phyloP scores from a whole-genome alignment of 352 stramenopile genomes.

The Globisporangium cylindrosporum region DNA sequence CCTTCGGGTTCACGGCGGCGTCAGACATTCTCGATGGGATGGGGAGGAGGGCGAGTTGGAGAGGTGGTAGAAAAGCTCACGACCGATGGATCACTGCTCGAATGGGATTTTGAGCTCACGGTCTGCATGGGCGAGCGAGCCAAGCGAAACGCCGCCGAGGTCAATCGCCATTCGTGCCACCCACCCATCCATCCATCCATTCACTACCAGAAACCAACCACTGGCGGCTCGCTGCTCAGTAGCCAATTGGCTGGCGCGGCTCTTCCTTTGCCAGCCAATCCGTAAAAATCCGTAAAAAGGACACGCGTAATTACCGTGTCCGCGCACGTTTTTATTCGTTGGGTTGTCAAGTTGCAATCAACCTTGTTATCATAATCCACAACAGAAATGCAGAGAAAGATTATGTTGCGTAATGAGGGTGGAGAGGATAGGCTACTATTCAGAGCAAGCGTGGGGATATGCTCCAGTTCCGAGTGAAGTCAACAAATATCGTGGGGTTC shows the following conservation, averaged over 20 bases:
- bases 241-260: slow-evolving; percentile 3
- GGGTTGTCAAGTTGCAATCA: not conserved
- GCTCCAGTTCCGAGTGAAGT: not conserved
- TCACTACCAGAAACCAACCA: slow-evolving; percentile 11
- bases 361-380: not conserved
- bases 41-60: slow-evolving; percentile 5
- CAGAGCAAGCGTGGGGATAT: slow-evolving; percentile 5
- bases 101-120: slow-evolving; percentile 30
- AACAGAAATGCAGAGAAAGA: not conserved
- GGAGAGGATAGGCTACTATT: not conserved
- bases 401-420: not conserved
- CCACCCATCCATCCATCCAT: not conserved
- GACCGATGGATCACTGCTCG: slow-evolving; percentile 87
- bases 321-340: not conserved
- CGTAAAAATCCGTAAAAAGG: slow-evolving; percentile 20
- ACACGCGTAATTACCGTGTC: not conserved
- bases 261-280: slow-evolving; percentile 18
- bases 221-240: not conserved
- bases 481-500: slow-evolving; percentile 5
- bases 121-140: not conserved
- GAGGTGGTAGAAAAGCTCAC: slow-evolving; percentile 65
- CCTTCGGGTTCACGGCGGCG: slow-evolving; percentile 91
- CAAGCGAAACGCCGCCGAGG: not conserved
- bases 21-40: slow-evolving; percentile 56
- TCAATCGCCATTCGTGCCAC: not conserved